Conservation (phyloP, 1,284 basidiomycete genomes). For the Irpex sp. region DNA sequence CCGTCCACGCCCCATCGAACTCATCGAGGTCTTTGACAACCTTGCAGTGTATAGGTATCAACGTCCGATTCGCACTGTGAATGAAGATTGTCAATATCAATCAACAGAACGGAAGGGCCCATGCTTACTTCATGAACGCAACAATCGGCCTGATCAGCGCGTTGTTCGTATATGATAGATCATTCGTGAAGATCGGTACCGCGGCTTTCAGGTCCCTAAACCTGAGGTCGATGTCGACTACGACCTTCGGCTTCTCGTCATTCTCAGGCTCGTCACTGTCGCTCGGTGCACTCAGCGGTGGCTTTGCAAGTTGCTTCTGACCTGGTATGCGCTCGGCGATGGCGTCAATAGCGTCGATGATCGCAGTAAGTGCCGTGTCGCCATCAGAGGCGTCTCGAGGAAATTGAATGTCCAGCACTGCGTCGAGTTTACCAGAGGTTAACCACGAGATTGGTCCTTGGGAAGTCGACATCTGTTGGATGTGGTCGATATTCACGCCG, state of each 20-base stretch:
- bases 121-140: slow-evolving; percentile 92
- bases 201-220: slow-evolving; percentile 97
- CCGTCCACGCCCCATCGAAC: slow-evolving; percentile 90
- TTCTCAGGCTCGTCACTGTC: slow-evolving; percentile 27
- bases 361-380: slow-evolving; percentile 79
- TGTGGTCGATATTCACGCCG: slow-evolving; percentile 95
- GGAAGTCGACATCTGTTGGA: slow-evolving; percentile 81
- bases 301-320: slow-evolving; percentile 83
- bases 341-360: slow-evolving; percentile 69
- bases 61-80: slow-evolving; percentile 79
- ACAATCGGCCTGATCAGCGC: slow-evolving; percentile 97
- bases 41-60: slow-evolving; percentile 88
- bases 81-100: slow-evolving; percentile 5
- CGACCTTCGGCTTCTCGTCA: slow-evolving; percentile 44
- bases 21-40: slow-evolving; percentile 77
- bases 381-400: slow-evolving; percentile 73
- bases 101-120: neutral
- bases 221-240: slow-evolving; percentile 93
- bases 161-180: slow-evolving; percentile 89
- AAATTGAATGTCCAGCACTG: slow-evolving; percentile 97
- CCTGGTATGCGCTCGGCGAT: slow-evolving; percentile 79
- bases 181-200: slow-evolving; percentile 86
- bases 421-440: slow-evolving; percentile 92
- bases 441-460: slow-evolving; percentile 97
- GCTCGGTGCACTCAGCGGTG: slow-evolving; percentile 77